phyloP scores from a whole-genome alignment of 2,329 filamentous ascomycete genomes.

The Biscogniauxia marginata region DNA sequence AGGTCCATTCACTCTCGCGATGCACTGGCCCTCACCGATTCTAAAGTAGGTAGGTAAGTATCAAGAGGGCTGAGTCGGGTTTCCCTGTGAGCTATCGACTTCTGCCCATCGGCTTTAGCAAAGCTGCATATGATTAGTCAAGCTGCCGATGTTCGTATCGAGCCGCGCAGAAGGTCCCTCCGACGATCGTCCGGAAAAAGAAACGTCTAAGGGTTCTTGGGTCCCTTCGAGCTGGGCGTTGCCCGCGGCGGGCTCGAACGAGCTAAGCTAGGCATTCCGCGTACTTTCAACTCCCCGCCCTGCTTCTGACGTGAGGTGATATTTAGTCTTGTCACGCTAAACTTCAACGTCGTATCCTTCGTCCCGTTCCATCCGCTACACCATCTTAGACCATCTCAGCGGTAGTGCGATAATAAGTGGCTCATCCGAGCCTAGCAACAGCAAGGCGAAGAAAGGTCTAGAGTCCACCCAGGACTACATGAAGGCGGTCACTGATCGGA shows the following conservation, averaged over 20 bases:
- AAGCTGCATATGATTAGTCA: neutral
- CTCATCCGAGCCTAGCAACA: neutral
- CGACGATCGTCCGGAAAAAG: neutral
- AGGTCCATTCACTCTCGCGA: conserved; percentile 2
- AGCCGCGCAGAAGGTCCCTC: neutral
- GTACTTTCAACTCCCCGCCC: neutral
- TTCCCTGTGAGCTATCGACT: neutral
- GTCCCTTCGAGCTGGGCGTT: neutral
- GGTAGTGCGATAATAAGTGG: conserved; percentile 16
- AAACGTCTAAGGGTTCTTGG: neutral
- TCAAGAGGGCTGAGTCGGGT: neutral
- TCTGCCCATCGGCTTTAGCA: neutral
- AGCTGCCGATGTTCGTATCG: neutral
- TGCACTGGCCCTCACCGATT: conserved; percentile 6
- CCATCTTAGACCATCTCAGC: conserved; percentile 4
- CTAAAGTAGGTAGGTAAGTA: neutral
- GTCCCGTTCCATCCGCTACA: conserved; percentile 15
- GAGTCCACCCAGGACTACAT: neutral
- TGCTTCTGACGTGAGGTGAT: conserved; percentile 5
- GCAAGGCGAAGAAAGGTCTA: neutral
- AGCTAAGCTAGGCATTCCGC: neutral
- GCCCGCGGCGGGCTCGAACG: neutral
- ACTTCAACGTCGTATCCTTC: conserved; percentile 21
- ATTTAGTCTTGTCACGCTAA: conserved; percentile 13
- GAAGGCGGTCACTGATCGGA: neutral